Percentiles rank a stretch among this genome's conserved stretches.
phyloP scores from a whole-genome alignment of 495 filamentous ascomycete genomes.

The Xanthoparmelia taractica region DNA sequence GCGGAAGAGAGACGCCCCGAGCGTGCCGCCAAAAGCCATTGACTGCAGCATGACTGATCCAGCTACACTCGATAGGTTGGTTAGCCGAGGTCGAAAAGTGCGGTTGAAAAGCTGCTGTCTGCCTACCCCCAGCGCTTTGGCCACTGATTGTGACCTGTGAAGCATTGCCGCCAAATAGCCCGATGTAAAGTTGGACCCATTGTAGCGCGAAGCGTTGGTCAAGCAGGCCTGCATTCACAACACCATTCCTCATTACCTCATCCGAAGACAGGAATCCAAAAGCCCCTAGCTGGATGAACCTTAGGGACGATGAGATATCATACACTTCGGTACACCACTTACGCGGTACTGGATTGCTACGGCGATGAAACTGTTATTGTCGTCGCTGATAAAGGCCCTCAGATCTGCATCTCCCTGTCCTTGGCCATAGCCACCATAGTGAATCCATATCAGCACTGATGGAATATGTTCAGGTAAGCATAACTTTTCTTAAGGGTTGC shows the following conservation, averaged over 20 bases:
- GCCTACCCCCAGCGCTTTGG: conserved; percentile 43
- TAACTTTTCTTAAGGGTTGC: background rate
- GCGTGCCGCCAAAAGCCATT: conserved; percentile 44
- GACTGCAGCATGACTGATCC: conserved; percentile 45
- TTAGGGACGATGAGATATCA: conserved; percentile 39
- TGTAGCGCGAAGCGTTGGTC: conserved; percentile 45
- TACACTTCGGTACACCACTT: conserved; percentile 40
- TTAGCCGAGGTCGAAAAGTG: background rate
- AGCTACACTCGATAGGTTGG: background rate
- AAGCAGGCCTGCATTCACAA: conserved; percentile 43
- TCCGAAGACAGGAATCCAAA: conserved; percentile 52
- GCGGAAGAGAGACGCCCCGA: conserved; percentile 33
- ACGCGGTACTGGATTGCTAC: conserved; percentile 49
- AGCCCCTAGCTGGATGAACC: conserved; percentile 50
- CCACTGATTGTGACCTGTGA: conserved; percentile 46
- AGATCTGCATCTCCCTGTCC: conserved; percentile 21
- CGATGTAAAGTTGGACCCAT: conserved; percentile 49
- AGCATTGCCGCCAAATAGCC: conserved; percentile 45
- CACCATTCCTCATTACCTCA: conserved; percentile 44
- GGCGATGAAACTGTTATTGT: conserved; percentile 20
- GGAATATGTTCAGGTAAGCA: background rate
- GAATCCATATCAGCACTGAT: conserved; percentile 49
- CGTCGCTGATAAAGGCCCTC: conserved; percentile 18
- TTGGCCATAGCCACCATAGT: conserved; percentile 48
- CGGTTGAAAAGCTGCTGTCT: background rate